A percentile compares a stretch with the other conserved stretches of the same genome.
These are phyloP conservation scores for Xylaria sp. DNA, from an alignment of 2,329 filamentous ascomycete species.

Conservation along the genomic window DNA sequence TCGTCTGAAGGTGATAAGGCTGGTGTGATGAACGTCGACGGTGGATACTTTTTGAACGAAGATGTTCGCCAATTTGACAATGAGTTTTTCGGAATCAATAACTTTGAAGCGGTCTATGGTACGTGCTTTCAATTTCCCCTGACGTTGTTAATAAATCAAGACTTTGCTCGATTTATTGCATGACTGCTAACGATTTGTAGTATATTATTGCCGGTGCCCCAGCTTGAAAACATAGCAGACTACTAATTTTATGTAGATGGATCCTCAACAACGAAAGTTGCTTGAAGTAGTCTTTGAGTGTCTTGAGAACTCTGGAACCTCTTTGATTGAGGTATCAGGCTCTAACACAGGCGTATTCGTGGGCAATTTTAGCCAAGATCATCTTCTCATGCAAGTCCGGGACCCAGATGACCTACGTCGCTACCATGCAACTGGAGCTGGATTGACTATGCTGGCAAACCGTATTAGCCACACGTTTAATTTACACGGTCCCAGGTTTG, in stretches of 20 bases:
- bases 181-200: too few species aligned
- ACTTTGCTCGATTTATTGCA: too few species aligned
- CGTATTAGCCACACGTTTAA: constrained; percentile 49
- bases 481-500: constrained; percentile 50
- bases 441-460: constrained; percentile 40
- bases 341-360: constrained; percentile 43
- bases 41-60: constrained; percentile 45
- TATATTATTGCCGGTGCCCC: too few species aligned
- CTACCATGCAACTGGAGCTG: constrained; percentile 47
- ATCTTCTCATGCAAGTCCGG: constrained; percentile 28
- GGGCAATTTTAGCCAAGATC: constrained; percentile 41
- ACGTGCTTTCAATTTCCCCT: too few species aligned
- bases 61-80: constrained; percentile 36
- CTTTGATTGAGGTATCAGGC: constrained; percentile 34
- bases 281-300: constrained; percentile 53
- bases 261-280: constrained; percentile 50
- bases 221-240: too few species aligned
- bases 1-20: constrained; percentile 17
- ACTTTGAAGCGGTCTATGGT: constrained; percentile 30
- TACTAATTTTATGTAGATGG: constrained; percentile 36
- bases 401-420: constrained; percentile 43
- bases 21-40: constrained; percentile 12
- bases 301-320: constrained; percentile 39
- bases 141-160: too few species aligned
- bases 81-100: constrained; percentile 35